Base-by-base conservation (phyloP, 495 filamentous ascomycete species). In the Diplogelasinospora grovesii region DNA sequence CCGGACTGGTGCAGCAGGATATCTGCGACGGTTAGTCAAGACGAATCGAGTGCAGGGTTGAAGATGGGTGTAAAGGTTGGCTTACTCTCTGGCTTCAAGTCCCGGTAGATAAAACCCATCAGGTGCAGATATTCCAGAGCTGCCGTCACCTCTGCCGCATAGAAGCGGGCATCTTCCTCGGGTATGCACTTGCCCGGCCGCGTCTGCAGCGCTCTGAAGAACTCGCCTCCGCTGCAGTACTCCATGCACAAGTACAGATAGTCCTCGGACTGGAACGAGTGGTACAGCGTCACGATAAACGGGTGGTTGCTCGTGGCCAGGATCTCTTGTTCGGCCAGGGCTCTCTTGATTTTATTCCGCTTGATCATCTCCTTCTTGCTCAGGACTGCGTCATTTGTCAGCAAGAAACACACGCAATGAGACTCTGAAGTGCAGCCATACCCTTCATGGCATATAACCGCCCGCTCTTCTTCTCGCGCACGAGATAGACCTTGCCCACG, bases 351-450 rank as follows among this genome's bases (percentile, higher is more conserved):
- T 76, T 98, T 98, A 66, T 98, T 98, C 22, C 92, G 82, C 71
- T 98, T 98, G 69, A 98, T 98, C 92, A 98, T 98, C 69, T 98
- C 92, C 73, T 96, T 95, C 68, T 98, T 98, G 74, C 89, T 97
- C 66, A 98, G 53, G 8, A 98, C 92, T 98, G 57, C 16, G 25
- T 14, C 25, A 30, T 42, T 48, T 42, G 56, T 75, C 44, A 77
- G 65, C 52, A 33, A 22, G 15, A 19, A 9, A 25, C 11, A 7
- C 20, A 3, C n/a, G 19, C 20, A 22, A 18, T 8, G 22, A 22
- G 8, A 22, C n/a, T n/a, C n/a, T n/a, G n/a, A 34, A 18, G 36
- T 18, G 41, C 23, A 27, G 31, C n/a, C 48, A 41, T 52, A 97
- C 92, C 93, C 65, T 98, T 98, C 92, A 98, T 98, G 40, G 92